Evolutionary conservation across 768 basidiomycete genomes (phyloP).

Genomic region (Tubosaeta sp.): DNA sequence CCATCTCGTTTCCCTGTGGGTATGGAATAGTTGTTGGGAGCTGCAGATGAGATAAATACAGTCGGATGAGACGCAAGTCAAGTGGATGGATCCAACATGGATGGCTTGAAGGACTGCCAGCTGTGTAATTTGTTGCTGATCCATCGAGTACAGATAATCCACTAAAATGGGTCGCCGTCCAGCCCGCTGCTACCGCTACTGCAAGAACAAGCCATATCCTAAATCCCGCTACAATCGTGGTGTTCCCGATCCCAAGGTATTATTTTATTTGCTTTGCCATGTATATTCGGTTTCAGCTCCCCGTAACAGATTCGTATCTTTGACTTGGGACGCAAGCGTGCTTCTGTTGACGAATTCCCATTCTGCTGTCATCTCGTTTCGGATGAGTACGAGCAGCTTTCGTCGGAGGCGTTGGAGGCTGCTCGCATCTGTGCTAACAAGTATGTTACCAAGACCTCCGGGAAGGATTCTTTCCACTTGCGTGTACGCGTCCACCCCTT

Average conservation of each 20-base stretch:
- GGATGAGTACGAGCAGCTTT: constrained; percentile 97
- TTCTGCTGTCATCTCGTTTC: constrained; percentile 96
- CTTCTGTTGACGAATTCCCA: constrained; percentile 96
- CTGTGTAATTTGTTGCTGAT: constrained; percentile 4
- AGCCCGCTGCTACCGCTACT: constrained; percentile 97
- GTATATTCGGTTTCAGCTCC: not conserved
- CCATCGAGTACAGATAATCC: constrained; percentile 8
- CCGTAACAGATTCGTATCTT: constrained; percentile 85
- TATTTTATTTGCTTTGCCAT: constrained; percentile 6
- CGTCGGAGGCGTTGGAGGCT: constrained; percentile 93
- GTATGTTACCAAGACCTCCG: constrained; percentile 95
- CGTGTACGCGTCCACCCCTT: constrained; percentile 96
- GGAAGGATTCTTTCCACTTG: constrained; percentile 99
- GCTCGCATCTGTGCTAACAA: constrained; percentile 99
- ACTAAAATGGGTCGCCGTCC: constrained; percentile 89
- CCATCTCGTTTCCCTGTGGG: not conserved
- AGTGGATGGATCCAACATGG: constrained; percentile 9
- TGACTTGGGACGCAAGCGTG: constrained; percentile 94
- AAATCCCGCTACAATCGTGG: constrained; percentile 96
- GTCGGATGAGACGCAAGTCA: constrained; percentile 12
- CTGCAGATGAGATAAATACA: not conserved
- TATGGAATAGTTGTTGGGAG: not conserved
- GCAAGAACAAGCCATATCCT: constrained; percentile 99
- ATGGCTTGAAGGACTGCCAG: not conserved
- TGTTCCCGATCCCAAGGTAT: constrained; percentile 92